Evolutionary conservation across 345 rosid genomes (phyloP), one percentile per base, ranked within the genome.

Genomic region (Clausena lansium): DNA sequence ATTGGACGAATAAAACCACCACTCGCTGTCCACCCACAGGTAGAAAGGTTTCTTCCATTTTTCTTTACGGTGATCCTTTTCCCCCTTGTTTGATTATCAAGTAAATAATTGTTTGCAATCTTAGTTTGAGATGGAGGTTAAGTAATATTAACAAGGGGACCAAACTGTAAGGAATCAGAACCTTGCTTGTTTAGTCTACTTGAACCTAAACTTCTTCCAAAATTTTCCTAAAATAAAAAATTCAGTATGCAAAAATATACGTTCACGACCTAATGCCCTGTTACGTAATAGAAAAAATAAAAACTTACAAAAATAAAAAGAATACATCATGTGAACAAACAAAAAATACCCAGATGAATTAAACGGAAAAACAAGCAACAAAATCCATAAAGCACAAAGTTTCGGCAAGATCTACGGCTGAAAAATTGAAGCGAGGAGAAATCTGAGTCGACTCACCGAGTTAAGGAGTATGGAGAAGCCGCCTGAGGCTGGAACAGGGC

Each of bases 371-470:
- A 5, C 57, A 19, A 52, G 20, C 20, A 17, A 52, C 22, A 52
- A 1, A 52, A 52, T 52, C 57, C 22, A 15, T 50, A 52, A 52
- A 17, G 57, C n/a, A 52, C 22, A 19, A 50, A 4, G 22, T 15
- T 52, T 17, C 57, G 57, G 5, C 57, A 19, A 17, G 57, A 52
- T 52, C 57, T 52, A 52, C 20, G n/a, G 3, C 20, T 17, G 7
- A 17, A 17, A 52, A 45, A 11, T 14, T 52, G 57, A 19, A 52
- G 7, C 17, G 22, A 19, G 22, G 7, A 35, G 47, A 35, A 65
- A 36, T 65, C 27, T 65, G 47, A 36, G 70, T 35, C 47, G 28
- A 36, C 70, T 65, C 47, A 65, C 70, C 70, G 70, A 65, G 27
- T 35, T 22, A 35, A 1, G 17, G 28, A 11, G 36, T 17, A 52